Evolutionary conservation across 306 rosid species (phyloP), one percentile per base, ranked within the genome.

Genomic region (Rosa multiflora): DNA sequence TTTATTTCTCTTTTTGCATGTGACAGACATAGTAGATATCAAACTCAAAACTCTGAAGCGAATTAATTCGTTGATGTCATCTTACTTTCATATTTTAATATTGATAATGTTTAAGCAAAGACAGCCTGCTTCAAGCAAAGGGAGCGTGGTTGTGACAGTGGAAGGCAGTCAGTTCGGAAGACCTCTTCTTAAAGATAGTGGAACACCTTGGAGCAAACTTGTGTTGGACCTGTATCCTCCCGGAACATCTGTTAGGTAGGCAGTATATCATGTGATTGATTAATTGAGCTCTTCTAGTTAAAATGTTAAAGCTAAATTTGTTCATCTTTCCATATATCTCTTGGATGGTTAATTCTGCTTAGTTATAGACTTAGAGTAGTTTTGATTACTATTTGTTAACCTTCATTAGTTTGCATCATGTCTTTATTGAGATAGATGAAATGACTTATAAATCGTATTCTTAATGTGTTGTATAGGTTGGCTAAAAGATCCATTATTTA

Each of bases 51-150:
- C 46, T 67, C 15, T 79, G 15, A 74, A 52, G 79, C 83, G 64
- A 82, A 56, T 70, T 70, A 78, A 44, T 72, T 58, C 56, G 59
- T 76, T 76, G 51, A 72, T 79, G 49, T 82, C 63, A 81, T 81
- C 89, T 88, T 83, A 86, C 83, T 81, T 48, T 79, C 72, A 62
- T 72, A 74, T 77, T 81, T 58, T 73, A 32, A 63, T 80, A 79
- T 84, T 83, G 83, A 35, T 74, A 83, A 83, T 87, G 94, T 84
- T 92, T 83, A 90, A 91, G 94, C 93, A 93, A 93, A 95, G 99
- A 85, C 97, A 91, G 85, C 90, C 94, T 61, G 96, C 98, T 85
- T 89, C 91, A 39, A 90, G 93, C 91, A 85, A 78, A 83, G 97
- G 90, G 78, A 89, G 86, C 71, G 79, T 81, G 79, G 40, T 83